Evolutionary conservation across 352 stramenopile species (phyloP).

Genomic region (Aphanomyces stellatus): DNA sequence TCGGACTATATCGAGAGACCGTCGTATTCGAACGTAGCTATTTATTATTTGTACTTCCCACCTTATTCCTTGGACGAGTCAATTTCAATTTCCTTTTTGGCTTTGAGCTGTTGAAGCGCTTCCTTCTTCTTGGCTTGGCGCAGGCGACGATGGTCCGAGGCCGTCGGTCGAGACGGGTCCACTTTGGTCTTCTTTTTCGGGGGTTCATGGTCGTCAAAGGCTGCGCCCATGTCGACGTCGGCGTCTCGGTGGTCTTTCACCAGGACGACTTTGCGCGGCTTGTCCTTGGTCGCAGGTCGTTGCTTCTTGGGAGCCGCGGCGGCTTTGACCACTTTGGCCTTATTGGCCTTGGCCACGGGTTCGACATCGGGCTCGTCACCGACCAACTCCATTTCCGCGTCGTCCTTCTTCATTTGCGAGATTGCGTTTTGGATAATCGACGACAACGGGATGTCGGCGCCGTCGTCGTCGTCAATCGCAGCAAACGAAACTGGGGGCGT

Average conservation of each 20-base stretch:
- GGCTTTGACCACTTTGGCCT: constrained; percentile 19
- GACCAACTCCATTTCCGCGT: background rate
- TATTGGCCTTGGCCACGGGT: background rate
- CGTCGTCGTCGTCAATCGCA: constrained; percentile 3
- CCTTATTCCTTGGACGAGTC: too few species aligned
- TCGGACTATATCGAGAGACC: too few species aligned
- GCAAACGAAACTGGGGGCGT: background rate
- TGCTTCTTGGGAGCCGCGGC: constrained; percentile 19
- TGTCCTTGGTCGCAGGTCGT: too few species aligned
- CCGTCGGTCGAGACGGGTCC: background rate
- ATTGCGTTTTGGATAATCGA: background rate
- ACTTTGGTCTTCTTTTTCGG: constrained; percentile 43
- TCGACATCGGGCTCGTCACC: background rate
- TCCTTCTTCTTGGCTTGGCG: constrained; percentile 44
- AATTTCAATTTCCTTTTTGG: constrained; percentile 22
- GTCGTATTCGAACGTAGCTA: too few species aligned
- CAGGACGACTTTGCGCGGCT: background rate
- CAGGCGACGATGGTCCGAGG: constrained; percentile 32
- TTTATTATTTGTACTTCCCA: too few species aligned
- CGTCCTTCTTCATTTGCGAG: background rate
- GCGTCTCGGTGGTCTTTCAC: too few species aligned
- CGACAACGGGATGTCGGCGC: constrained; percentile 3
- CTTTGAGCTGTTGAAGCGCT: constrained; percentile 39
- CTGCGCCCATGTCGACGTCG: constrained; percentile 66
- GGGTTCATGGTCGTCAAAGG: constrained; percentile 61